These are phyloP conservation scores for Hypoxylon rickii DNA, from an alignment of 495 filamentous ascomycete genomes.

Conservation along the genomic window DNA sequence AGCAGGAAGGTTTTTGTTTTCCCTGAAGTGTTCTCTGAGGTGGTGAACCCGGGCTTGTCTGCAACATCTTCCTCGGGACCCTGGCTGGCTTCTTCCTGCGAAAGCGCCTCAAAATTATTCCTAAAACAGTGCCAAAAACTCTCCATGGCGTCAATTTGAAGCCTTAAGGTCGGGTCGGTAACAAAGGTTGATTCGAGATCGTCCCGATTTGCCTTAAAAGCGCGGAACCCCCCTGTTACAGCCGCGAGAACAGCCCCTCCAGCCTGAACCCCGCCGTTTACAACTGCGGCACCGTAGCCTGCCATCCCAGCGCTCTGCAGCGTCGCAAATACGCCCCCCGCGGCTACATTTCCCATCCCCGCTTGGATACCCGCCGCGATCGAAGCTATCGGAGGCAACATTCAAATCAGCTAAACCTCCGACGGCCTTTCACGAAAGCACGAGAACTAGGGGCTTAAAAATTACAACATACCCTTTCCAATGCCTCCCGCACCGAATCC, in stretches of 20 bases:
- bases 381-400: slow-evolving; percentile 8
- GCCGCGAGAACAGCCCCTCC: slow-evolving; percentile 1
- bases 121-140: no score
- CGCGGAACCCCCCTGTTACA: no score
- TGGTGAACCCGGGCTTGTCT: no score
- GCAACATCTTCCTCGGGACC: no score
- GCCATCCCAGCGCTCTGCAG: slow-evolving; percentile 36
- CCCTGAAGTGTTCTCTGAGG: no score
- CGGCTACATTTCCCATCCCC: slow-evolving; percentile 23
- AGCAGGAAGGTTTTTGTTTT: no score
- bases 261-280: slow-evolving; percentile 22
- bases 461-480: slow-evolving; percentile 5
- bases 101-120: no score
- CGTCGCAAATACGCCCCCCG: slow-evolving; percentile 21
- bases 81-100: no score
- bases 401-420: background rate
- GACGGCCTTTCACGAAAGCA: background rate
- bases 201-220: no score
- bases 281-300: slow-evolving; percentile 28
- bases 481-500: slow-evolving; percentile 17
- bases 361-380: slow-evolving; percentile 24
- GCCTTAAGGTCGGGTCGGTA: no score
- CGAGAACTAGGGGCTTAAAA: background rate
- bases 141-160: no score
- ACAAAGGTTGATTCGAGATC: no score